phyloP scores from a whole-genome alignment of 768 basidiomycete species.

The Pisolithus microcarpus region DNA sequence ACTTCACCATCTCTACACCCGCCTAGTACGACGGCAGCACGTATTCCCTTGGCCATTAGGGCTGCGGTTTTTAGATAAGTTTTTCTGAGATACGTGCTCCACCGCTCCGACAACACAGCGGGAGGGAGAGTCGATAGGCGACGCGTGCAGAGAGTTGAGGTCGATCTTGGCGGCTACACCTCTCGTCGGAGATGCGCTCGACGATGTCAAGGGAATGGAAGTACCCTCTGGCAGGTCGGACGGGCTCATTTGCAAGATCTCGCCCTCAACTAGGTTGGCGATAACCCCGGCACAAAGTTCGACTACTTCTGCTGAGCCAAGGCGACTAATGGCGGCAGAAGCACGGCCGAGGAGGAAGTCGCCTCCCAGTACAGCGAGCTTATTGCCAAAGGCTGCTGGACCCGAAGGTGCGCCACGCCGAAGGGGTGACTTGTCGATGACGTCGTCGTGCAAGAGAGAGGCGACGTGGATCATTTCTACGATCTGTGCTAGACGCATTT shows the following conservation, averaged over 20 bases:
- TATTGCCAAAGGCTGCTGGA: slow-evolving; percentile 80
- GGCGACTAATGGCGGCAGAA: slow-evolving; percentile 75
- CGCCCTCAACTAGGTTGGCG: slow-evolving; percentile 93
- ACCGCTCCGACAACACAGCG: slow-evolving; percentile 42
- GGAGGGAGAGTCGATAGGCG: slow-evolving; percentile 22
- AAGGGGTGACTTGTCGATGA: slow-evolving; percentile 67
- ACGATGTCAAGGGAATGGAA: neutral
- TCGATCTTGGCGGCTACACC: slow-evolving; percentile 11
- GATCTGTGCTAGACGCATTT: slow-evolving; percentile 89
- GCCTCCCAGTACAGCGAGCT: slow-evolving; percentile 87
- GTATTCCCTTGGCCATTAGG: slow-evolving; percentile 80
- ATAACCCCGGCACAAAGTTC: slow-evolving; percentile 90
- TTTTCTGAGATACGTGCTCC: slow-evolving; percentile 81
- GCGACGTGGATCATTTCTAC: slow-evolving; percentile 98
- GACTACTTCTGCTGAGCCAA: slow-evolving; percentile 85
- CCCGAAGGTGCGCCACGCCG: slow-evolving; percentile 66
- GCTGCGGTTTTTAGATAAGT: slow-evolving; percentile 91
- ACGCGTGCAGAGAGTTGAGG: slow-evolving; percentile 38
- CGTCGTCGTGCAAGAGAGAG: slow-evolving; percentile 87
- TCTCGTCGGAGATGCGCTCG: neutral
- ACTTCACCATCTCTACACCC: slow-evolving; percentile 70
- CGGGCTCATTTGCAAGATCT: slow-evolving; percentile 68
- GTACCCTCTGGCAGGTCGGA: neutral
- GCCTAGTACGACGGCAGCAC: slow-evolving; percentile 83
- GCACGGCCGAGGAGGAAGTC: slow-evolving; percentile 94